Conservation (phyloP, 2,329 filamentous ascomycete genomes). For the Stemphylium beticola region DNA sequence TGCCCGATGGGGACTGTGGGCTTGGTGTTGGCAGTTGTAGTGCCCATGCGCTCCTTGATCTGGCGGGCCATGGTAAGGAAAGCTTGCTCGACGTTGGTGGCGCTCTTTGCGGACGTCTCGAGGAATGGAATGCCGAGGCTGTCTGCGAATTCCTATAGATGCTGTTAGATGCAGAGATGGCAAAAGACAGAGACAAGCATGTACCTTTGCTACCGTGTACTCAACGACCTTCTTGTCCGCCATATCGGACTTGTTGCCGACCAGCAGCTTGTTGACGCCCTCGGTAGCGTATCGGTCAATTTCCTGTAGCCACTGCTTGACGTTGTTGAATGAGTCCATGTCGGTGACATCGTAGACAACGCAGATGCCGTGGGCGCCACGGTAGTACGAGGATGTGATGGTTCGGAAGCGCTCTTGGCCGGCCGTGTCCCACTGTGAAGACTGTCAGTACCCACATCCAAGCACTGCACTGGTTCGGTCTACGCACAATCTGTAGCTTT, state of each 20-base stretch:
- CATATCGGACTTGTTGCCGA: constrained; percentile 99
- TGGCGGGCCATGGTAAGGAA: constrained; percentile 99
- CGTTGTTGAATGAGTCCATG: constrained; percentile 99
- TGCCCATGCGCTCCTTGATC: constrained; percentile 99
- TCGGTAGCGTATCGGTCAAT: constrained; percentile 99
- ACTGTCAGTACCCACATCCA: constrained; percentile 21
- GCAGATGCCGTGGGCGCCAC: constrained; percentile 98
- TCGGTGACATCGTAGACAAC: constrained; percentile 99
- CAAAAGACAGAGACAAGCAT: constrained; percentile 30
- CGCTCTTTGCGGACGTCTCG: constrained; percentile 99
- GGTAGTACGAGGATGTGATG: constrained; percentile 99
- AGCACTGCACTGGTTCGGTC: background rate
- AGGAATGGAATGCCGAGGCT: constrained; percentile 98
- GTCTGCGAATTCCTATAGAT: constrained; percentile 89
- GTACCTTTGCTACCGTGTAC: constrained; percentile 98
- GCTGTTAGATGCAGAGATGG: constrained; percentile 21
- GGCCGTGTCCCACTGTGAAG: constrained; percentile 90
- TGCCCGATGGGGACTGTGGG: constrained; percentile 95
- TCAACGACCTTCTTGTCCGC: constrained; percentile 99
- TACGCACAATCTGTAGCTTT: constrained; percentile 86
- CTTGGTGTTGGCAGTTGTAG: constrained; percentile 97
- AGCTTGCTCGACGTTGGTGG: constrained; percentile 98
- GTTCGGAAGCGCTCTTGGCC: constrained; percentile 99
- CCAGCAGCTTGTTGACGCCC: constrained; percentile 98
- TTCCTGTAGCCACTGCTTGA: constrained; percentile 99